Percentiles rank a stretch among this genome's conserved stretches.
Conservation (phyloP, 2,329 filamentous ascomycete genomes). For the Beauveria sp. region DNA sequence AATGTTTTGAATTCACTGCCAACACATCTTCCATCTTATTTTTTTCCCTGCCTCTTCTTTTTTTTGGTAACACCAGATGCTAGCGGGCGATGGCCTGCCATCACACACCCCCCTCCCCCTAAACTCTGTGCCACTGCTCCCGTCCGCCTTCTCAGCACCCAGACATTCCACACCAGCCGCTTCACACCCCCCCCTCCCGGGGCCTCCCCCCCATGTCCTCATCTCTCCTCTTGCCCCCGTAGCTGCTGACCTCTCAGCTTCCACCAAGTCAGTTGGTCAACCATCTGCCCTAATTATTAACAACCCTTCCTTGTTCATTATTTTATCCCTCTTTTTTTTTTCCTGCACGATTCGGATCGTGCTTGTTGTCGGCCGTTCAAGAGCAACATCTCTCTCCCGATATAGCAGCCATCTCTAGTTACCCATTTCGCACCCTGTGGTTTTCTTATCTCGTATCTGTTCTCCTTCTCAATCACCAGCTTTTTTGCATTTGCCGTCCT, state of each 20-base stretch:
- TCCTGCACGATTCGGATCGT: slow-evolving; percentile 1
- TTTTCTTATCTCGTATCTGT: not conserved
- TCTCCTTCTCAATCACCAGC: not conserved
- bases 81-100: not conserved
- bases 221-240: not conserved
- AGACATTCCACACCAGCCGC: not conserved
- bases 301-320: not conserved
- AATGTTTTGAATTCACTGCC: not conserved
- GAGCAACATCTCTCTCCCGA: too few species aligned
- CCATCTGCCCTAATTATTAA: not conserved
- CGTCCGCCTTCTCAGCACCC: not conserved
- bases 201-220: not conserved
- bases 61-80: not conserved
- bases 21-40: not conserved
- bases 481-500: not conserved
- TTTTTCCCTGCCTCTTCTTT: not conserved
- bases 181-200: not conserved
- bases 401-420: too few species aligned
- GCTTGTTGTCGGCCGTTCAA: too few species aligned
- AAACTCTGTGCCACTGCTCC: not conserved
- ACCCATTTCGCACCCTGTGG: not conserved
- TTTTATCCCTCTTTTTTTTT: not conserved
- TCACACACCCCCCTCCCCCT: not conserved
- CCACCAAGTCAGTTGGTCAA: not conserved
- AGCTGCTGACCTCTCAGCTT: not conserved